Evolutionary conservation across 2,329 filamentous ascomycete species (phyloP).

Genomic region (Zymoseptoria tritici): DNA sequence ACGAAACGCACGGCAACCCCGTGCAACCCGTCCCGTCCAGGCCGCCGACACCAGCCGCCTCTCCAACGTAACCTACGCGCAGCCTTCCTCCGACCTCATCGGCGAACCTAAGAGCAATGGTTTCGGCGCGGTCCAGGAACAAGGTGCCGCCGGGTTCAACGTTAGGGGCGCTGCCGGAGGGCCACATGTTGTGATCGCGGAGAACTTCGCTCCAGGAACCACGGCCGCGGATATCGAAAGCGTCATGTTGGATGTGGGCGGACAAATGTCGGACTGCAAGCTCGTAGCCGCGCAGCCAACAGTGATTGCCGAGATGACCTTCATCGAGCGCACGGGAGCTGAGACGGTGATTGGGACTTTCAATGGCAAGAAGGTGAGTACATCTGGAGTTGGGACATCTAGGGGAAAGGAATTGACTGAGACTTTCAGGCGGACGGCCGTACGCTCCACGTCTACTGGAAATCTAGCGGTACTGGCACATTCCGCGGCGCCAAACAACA

Average conservation of each 20-base stretch:
- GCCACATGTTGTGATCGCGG: conserved; percentile 64
- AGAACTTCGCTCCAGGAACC: conserved; percentile 76
- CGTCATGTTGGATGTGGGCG: conserved; percentile 59
- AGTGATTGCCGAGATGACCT: conserved; percentile 70
- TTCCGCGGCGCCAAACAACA: neutral
- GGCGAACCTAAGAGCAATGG: conserved; percentile 23
- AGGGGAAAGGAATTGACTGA: conserved; percentile 2
- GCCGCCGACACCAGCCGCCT: conserved; percentile 30
- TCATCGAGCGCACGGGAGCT: conserved; percentile 63
- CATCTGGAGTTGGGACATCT: neutral
- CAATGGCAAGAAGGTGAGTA: conserved; percentile 66
- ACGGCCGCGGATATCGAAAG: conserved; percentile 77
- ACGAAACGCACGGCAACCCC: conserved; percentile 14
- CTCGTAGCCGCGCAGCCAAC: conserved; percentile 62
- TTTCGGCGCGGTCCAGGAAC: neutral
- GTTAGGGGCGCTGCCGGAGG: conserved; percentile 62
- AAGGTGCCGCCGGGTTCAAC: conserved; percentile 47
- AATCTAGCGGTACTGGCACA: conserved; percentile 9
- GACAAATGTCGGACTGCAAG: conserved; percentile 57
- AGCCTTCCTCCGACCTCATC: conserved; percentile 30
- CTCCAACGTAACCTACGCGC: conserved; percentile 32
- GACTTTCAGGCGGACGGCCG: conserved; percentile 62
- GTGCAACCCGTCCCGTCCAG: conserved; percentile 9
- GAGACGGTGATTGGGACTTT: conserved; percentile 69
- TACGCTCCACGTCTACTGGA: conserved; percentile 59